These are phyloP conservation scores for Favolaschia claudopus DNA, from an alignment of 768 basidiomycete species.

Conservation along the genomic window DNA sequence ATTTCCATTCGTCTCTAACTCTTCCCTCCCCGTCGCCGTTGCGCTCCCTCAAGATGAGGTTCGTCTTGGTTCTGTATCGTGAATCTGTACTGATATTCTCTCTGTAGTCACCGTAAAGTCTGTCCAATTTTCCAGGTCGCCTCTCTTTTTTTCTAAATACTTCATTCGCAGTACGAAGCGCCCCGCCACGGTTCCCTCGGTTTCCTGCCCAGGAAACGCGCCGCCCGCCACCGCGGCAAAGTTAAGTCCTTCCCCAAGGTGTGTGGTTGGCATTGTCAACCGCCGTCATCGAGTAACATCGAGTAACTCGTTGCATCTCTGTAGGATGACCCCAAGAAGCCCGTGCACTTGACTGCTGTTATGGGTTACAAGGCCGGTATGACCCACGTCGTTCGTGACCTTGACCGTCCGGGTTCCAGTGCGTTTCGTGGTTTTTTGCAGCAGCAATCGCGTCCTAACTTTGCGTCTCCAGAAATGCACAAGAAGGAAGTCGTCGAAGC, in stretches of 20 bases:
- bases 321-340: conserved; percentile 99
- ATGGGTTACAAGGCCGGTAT: conserved; percentile 99
- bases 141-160: conserved; percentile 27
- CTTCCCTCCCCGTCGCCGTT: conserved; percentile 33
- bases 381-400: conserved; percentile 99
- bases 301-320: not conserved
- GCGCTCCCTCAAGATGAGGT: conserved; percentile 72
- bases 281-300: not conserved
- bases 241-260: too few species aligned
- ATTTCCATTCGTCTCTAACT: not conserved
- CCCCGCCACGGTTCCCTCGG: conserved; percentile 98
- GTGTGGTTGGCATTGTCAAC: too few species aligned
- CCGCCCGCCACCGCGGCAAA: not conserved
- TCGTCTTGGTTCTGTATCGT: conserved; percentile 34
- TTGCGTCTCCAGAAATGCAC: conserved; percentile 87
- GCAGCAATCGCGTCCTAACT: not conserved
- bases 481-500: conserved; percentile 99
- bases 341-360: conserved; percentile 96
- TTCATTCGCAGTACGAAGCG: conserved; percentile 84
- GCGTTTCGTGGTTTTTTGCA: conserved; percentile 44
- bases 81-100: conserved; percentile 11
- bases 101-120: conserved; percentile 87
- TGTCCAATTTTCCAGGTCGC: conserved; percentile 34
- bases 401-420: conserved; percentile 99
- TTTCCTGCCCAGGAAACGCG: conserved; percentile 95